phyloP scores from a whole-genome alignment of 2,329 filamentous ascomycete genomes.

The Trichoderma polysporum region DNA sequence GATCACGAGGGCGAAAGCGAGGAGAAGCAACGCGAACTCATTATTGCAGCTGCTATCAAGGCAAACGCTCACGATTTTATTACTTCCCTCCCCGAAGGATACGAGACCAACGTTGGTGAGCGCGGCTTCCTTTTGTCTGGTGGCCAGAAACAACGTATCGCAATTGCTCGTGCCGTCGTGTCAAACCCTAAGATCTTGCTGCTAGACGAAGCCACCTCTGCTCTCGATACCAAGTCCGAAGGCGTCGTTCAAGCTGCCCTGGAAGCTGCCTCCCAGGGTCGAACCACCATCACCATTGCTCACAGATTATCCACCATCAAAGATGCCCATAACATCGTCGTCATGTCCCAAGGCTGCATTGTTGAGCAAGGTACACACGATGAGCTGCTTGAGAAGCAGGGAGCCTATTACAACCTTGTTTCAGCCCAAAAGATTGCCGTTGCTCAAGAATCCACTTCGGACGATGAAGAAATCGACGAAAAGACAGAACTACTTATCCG shows the following conservation, averaged over 20 bases:
- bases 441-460: slow-evolving; percentile 52
- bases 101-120: slow-evolving; percentile 91
- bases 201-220: slow-evolving; percentile 92
- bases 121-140: slow-evolving; percentile 89
- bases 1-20: slow-evolving; percentile 64
- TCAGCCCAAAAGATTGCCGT: slow-evolving; percentile 80
- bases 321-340: slow-evolving; percentile 92
- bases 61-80: slow-evolving; percentile 96
- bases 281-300: slow-evolving; percentile 95
- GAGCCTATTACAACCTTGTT: slow-evolving; percentile 81
- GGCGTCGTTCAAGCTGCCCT: slow-evolving; percentile 91
- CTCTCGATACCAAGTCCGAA: slow-evolving; percentile 91
- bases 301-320: slow-evolving; percentile 94
- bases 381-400: slow-evolving; percentile 66
- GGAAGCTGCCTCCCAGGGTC: slow-evolving; percentile 78
- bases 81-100: slow-evolving; percentile 75
- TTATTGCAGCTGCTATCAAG: slow-evolving; percentile 81
- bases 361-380: slow-evolving; percentile 91
- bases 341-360: slow-evolving; percentile 80
- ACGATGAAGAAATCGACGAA: slow-evolving; percentile 52
- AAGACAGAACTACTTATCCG: slow-evolving; percentile 53
- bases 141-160: slow-evolving; percentile 95
- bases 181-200: slow-evolving; percentile 89
- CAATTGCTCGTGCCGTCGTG: slow-evolving; percentile 87
- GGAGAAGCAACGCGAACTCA: slow-evolving; percentile 67